These are phyloP conservation scores for Taphrina populina DNA, from an alignment of 1,139 yeast species.

Conservation along the genomic window DNA sequence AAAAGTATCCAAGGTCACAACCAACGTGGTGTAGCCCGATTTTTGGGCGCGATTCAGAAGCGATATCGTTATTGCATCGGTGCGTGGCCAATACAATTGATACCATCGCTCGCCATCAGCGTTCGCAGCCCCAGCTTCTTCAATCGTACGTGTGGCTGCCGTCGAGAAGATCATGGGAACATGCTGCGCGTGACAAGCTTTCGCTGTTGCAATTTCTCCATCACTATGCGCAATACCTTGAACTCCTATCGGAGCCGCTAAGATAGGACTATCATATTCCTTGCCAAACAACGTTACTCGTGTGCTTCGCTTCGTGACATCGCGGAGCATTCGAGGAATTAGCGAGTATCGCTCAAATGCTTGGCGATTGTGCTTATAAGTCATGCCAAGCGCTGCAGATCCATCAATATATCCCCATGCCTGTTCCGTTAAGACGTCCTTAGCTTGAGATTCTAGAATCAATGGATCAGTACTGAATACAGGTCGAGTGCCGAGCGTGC, in stretches of 20 bases:
- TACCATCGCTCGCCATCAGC: conserved; percentile 41
- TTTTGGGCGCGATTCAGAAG: conserved; percentile 40
- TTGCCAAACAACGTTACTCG: conserved; percentile 39
- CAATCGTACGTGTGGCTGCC: conserved; percentile 41
- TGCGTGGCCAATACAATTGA: conserved; percentile 43
- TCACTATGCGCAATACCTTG: conserved; percentile 42
- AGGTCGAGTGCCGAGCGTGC: conserved; percentile 21
- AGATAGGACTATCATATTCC: conserved; percentile 39
- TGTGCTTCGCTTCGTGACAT: conserved; percentile 38
- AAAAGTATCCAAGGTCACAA: conserved; percentile 43
- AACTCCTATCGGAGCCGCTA: conserved; percentile 43
- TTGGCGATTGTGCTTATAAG: conserved; percentile 34
- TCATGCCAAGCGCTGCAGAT: conserved; percentile 34
- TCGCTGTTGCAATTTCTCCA: conserved; percentile 41
- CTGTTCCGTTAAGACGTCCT: conserved; percentile 13
- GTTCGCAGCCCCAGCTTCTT: conserved; percentile 41
- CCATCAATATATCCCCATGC: conserved; percentile 37
- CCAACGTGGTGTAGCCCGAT: conserved; percentile 41
- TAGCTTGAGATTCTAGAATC: conserved; percentile 23
- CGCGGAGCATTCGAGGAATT: conserved; percentile 37
- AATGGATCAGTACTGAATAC: conserved; percentile 22
- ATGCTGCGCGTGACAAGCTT: conserved; percentile 41
- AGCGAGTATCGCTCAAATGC: conserved; percentile 37
- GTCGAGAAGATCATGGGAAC: conserved; percentile 42
- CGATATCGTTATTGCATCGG: conserved; percentile 41